Conservation (phyloP, 2,329 filamentous ascomycete species). For the Fusarium sp. region DNA sequence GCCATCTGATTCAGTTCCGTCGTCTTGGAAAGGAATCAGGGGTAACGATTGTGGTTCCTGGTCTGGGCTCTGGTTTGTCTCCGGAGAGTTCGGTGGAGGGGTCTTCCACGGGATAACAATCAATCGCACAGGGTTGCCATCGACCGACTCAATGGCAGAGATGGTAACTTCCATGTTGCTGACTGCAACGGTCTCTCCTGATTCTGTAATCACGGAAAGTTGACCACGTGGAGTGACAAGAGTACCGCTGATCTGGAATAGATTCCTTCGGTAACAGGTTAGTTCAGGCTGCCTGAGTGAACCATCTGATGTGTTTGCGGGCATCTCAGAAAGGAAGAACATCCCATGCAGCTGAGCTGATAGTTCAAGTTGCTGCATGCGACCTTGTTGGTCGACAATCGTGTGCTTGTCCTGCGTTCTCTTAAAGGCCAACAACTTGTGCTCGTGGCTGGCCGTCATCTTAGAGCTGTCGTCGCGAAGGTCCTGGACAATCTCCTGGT, state of each 20-base stretch:
- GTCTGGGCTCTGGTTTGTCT: slow-evolving; percentile 73
- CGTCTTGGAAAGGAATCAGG: slow-evolving; percentile 74
- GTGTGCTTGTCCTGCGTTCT: slow-evolving; percentile 69
- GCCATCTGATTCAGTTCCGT: slow-evolving; percentile 70
- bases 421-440: slow-evolving; percentile 70
- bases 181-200: slow-evolving; percentile 85
- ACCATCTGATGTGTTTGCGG: slow-evolving; percentile 69
- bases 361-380: slow-evolving; percentile 70
- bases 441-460: slow-evolving; percentile 68
- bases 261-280: slow-evolving; percentile 94
- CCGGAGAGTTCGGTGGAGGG: slow-evolving; percentile 80
- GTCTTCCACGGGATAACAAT: slow-evolving; percentile 99
- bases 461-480: slow-evolving; percentile 68
- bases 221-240: slow-evolving; percentile 83
- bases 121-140: slow-evolving; percentile 89
- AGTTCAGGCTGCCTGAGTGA: slow-evolving; percentile 78
- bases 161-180: slow-evolving; percentile 86
- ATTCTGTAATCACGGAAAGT: slow-evolving; percentile 83
- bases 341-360: slow-evolving; percentile 85
- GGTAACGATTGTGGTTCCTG: slow-evolving; percentile 89
- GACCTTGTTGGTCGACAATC: slow-evolving; percentile 68
- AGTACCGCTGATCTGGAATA: slow-evolving; percentile 95
- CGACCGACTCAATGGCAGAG: slow-evolving; percentile 93
- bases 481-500: slow-evolving; percentile 71
- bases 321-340: slow-evolving; percentile 88